Conservation (phyloP, 1,139 yeast genomes). For the Lodderomyces elongisporus region DNA sequence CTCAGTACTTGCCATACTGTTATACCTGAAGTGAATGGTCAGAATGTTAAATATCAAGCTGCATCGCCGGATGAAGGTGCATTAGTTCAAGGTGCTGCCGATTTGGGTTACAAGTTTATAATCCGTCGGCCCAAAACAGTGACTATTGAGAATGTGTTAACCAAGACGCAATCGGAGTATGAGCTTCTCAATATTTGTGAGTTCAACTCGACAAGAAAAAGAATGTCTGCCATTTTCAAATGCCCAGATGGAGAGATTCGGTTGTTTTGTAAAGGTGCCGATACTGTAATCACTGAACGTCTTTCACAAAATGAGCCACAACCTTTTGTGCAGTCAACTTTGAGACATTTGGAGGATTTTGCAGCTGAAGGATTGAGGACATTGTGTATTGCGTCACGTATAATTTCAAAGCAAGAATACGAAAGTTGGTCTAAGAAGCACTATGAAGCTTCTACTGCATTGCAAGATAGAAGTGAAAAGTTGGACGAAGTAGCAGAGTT, state of each 20-base stretch:
- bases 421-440: constrained; percentile 56
- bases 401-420: constrained; percentile 76
- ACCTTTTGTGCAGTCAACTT: constrained; percentile 76
- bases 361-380: constrained; percentile 97
- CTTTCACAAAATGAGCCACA: constrained; percentile 59
- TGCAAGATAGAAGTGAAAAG: constrained; percentile 68
- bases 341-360: constrained; percentile 88
- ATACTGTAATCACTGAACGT: constrained; percentile 88
- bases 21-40: constrained; percentile 72
- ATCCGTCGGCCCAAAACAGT: constrained; percentile 85
- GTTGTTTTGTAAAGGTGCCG: constrained; percentile 95
- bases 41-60: constrained; percentile 82
- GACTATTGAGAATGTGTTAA: constrained; percentile 52
- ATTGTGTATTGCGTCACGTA: constrained; percentile 84
- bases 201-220: constrained; percentile 92
- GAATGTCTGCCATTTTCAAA: constrained; percentile 94
- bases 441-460: constrained; percentile 76
- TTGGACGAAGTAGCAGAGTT: constrained; percentile 68
- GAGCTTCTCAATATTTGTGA: constrained; percentile 89
- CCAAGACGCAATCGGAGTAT: constrained; percentile 39
- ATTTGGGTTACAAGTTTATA: constrained; percentile 75
- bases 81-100: constrained; percentile 88
- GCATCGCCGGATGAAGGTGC: constrained; percentile 99
- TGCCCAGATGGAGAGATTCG: constrained; percentile 92
- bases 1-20: constrained; percentile 96